Conservation (phyloP, 2,329 filamentous ascomycete genomes). For the Alternaria sp. region DNA sequence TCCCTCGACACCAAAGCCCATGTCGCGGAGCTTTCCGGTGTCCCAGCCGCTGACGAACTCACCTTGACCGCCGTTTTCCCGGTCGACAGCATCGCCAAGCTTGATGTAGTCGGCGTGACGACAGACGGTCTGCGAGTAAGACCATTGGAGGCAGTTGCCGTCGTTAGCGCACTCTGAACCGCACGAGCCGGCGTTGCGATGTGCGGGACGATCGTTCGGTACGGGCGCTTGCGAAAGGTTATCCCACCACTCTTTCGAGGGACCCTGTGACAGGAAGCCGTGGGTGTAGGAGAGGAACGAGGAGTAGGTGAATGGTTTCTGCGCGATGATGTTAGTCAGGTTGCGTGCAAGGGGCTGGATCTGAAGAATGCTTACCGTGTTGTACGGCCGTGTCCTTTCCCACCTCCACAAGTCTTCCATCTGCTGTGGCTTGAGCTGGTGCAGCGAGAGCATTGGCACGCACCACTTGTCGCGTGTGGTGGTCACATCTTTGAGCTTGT, state of each 20-base stretch:
- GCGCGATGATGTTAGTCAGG: conserved; percentile 8
- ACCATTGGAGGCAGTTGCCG: conserved; percentile 45
- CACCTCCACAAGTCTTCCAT: conserved; percentile 60
- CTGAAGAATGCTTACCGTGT: conserved; percentile 26
- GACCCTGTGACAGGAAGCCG: conserved; percentile 38
- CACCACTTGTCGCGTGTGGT: conserved; percentile 53
- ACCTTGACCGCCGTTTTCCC: conserved; percentile 42
- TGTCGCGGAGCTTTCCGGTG: conserved; percentile 42
- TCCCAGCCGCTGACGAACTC: conserved; percentile 50
- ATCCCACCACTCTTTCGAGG: conserved; percentile 46
- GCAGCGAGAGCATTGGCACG: conserved; percentile 50
- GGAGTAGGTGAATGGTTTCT: conserved; percentile 48
- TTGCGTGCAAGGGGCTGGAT: not conserved
- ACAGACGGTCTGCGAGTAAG: conserved; percentile 47
- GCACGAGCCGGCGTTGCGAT: conserved; percentile 41
- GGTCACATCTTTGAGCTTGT: conserved; percentile 56
- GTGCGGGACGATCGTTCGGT: conserved; percentile 44
- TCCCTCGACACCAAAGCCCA: conserved; percentile 44
- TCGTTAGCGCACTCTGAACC: conserved; percentile 44
- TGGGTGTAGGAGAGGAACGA: conserved; percentile 48
- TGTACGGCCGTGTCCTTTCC: conserved; percentile 48
- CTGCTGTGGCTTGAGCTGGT: conserved; percentile 51
- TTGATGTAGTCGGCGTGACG: conserved; percentile 47
- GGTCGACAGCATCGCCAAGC: conserved; percentile 41
- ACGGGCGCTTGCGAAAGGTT: conserved; percentile 42